Percentiles rank a stretch among this genome's conserved stretches.
phyloP scores from a whole-genome alignment of 169 alveolate genomes.

The Plasmodium sp. region DNA sequence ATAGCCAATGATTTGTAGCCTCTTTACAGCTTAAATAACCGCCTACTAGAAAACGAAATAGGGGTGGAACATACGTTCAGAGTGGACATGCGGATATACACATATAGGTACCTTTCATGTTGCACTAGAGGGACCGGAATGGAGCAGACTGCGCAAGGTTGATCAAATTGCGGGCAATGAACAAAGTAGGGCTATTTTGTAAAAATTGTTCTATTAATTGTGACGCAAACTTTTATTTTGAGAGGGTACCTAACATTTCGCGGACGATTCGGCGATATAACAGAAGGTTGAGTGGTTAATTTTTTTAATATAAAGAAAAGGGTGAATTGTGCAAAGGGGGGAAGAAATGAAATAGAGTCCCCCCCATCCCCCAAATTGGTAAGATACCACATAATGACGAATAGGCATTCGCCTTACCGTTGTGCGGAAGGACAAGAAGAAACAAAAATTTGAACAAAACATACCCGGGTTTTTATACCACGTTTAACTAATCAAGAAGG shows the following conservation, averaged over 20 bases:
- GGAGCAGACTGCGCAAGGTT: background rate
- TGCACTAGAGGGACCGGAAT: background rate
- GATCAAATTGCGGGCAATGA: background rate
- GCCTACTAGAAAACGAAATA: background rate
- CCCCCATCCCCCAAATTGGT: background rate
- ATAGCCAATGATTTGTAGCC: background rate
- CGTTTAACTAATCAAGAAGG: background rate
- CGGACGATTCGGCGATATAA: background rate
- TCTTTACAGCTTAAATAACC: background rate
- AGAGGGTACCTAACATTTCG: background rate
- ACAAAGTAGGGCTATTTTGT: background rate
- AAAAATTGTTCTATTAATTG: background rate
- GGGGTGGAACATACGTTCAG: background rate
- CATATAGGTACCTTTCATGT: background rate
- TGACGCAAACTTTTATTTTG: background rate
- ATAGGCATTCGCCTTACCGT: background rate
- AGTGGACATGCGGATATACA: background rate
- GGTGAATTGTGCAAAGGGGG: background rate
- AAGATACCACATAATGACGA: background rate
- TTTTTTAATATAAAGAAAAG: background rate
- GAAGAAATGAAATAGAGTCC: background rate
- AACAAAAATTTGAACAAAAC: background rate
- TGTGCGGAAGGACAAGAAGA: background rate
- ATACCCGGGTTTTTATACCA: background rate
- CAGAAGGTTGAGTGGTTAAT: background rate